phyloP scores from a whole-genome alignment of 2,329 filamentous ascomycete genomes.

The Pyrenophora seminiperda region DNA sequence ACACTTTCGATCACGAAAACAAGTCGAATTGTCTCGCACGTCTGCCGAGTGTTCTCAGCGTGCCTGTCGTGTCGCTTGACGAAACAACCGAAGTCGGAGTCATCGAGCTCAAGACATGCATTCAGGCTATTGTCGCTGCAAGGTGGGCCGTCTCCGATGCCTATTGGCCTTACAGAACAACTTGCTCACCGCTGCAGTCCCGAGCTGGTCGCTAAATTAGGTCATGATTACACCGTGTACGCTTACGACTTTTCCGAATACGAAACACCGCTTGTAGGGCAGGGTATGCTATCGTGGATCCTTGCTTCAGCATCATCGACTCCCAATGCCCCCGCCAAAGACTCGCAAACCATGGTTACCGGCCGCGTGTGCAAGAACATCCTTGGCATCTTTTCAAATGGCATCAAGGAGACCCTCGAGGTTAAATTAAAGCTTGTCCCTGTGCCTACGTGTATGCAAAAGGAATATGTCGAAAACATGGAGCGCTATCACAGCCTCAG shows the following conservation, averaged over 20 bases:
- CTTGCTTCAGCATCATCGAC: slow-evolving; percentile 66
- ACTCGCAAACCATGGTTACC: slow-evolving; percentile 76
- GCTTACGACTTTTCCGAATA: slow-evolving; percentile 96
- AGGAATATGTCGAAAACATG: slow-evolving; percentile 65
- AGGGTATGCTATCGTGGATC: slow-evolving; percentile 90
- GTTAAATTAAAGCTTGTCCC: slow-evolving; percentile 87
- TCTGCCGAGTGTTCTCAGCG: slow-evolving; percentile 76
- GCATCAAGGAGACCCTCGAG: slow-evolving; percentile 85
- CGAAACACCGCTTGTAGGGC: slow-evolving; percentile 88
- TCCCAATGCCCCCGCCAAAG: slow-evolving; percentile 60
- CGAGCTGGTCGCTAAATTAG: slow-evolving; percentile 75
- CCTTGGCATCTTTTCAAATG: slow-evolving; percentile 81
- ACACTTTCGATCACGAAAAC: slow-evolving; percentile 89
- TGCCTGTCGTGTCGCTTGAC: slow-evolving; percentile 81
- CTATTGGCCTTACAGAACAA: slow-evolving; percentile 14
- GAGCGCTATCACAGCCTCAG: slow-evolving; percentile 65
- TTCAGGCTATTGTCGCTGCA: slow-evolving; percentile 75
- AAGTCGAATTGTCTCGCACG: slow-evolving; percentile 89
- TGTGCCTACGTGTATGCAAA: slow-evolving; percentile 68
- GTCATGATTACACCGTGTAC: slow-evolving; percentile 93
- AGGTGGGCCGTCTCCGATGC: slow-evolving; percentile 51
- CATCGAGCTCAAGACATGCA: slow-evolving; percentile 83
- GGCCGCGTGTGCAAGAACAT: slow-evolving; percentile 88
- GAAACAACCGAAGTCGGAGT: slow-evolving; percentile 82
- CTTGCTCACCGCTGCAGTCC: slow-evolving; percentile 65